phyloP scores from a whole-genome alignment of 306 rosid species.

The Sesbania bispinosa region DNA sequence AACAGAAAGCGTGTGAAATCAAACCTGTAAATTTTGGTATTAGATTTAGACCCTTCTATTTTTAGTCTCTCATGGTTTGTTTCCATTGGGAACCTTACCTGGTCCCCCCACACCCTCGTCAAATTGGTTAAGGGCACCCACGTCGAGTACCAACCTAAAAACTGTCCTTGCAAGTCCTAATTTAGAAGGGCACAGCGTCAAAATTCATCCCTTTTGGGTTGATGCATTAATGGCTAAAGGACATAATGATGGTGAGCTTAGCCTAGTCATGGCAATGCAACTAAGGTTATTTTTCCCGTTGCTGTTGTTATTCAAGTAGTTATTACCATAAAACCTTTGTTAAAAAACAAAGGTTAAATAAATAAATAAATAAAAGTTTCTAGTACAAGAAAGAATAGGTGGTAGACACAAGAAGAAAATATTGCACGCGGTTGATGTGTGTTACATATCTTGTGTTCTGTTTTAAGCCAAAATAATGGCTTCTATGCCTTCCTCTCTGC shows the following conservation, averaged over 20 bases:
- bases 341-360: too few species aligned
- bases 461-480: background rate
- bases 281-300: background rate
- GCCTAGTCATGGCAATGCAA: background rate
- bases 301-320: background rate
- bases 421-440: background rate
- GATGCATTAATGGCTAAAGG: slow-evolving; percentile 29
- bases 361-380: too few species aligned
- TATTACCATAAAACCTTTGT: background rate
- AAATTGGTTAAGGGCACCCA: background rate
- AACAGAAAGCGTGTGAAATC: background rate
- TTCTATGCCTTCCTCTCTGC: slow-evolving; percentile 17
- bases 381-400: background rate
- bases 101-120: slow-evolving; percentile 10
- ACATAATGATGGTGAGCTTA: background rate
- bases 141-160: slow-evolving; percentile 8
- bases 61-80: background rate
- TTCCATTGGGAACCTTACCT: background rate
- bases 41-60: background rate
- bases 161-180: slow-evolving; percentile 7
- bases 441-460: background rate
- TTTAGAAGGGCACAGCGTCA: background rate
- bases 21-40: background rate
- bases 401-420: background rate
- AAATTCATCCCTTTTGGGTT: background rate